Base-by-base conservation (phyloP, 164 flowering plant genomes). In the Malania oleifera region DNA sequence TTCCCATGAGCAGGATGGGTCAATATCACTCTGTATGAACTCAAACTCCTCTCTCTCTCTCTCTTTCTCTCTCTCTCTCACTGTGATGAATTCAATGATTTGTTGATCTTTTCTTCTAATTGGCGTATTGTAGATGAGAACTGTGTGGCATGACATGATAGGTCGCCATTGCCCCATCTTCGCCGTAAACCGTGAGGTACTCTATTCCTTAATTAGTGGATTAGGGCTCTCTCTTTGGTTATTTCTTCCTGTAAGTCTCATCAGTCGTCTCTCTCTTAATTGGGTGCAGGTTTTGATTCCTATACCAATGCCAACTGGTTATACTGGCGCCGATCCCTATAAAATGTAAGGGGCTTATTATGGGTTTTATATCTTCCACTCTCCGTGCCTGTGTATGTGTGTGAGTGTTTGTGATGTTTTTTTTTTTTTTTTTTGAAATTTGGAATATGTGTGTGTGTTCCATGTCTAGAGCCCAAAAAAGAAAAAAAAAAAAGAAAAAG, bases 181-280 rank as follows among this genome's bases (percentile, higher is more conserved):
- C 26, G 96, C 77, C 19, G 97, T 95, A 0, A 89, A 95, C 80
- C 96, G 99, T 0, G 99, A 95, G 97, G 99, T 93, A 56, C 7
- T 2, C n/a, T 35, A 19, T 35, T 28, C 26, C 56, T 20, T 1
- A 7, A 8, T 50, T 25, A 41, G 28, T 27, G 18, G 7, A 1
- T 39, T 56, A 26, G 38, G 46, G 34, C 31, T 58, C 57, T 22
- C 3, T 17, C 58, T 53, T 13, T 54, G 48, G 31, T 31, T 31
- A 4, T 9, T 38, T 25, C 25, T 23, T 23, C 28, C 35, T 20
- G 3, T 29, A 43, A 25, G 43, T 39, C 50, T 14, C 56, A 39
- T 46, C 5, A n/a, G n/a, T n/a, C n/a, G n/a, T n/a, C n/a, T n/a
- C n/a, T n/a, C n/a, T n/a, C n/a, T n/a, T n/a, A n/a, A n/a, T n/a